These are phyloP conservation scores for Pythium guiyangense DNA, from an alignment of 352 stramenopile genomes.

Conservation along the genomic window DNA sequence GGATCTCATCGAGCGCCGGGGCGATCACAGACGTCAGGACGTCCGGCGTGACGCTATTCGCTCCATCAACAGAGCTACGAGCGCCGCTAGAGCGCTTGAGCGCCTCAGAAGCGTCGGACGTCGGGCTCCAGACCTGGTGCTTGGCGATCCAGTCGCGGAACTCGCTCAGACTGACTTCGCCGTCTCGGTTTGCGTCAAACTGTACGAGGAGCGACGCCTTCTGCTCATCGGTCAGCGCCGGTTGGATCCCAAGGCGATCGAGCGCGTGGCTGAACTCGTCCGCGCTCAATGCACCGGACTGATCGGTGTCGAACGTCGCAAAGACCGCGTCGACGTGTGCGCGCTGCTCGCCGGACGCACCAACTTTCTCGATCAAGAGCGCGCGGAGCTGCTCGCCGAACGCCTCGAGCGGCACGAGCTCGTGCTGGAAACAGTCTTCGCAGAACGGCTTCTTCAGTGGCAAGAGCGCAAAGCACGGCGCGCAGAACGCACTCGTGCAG, in stretches of 20 bases:
- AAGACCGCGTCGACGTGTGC: slow-evolving; percentile 45
- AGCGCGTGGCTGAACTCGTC: slow-evolving; percentile 60
- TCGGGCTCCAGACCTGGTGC: slow-evolving; percentile 51
- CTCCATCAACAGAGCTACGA: not conserved
- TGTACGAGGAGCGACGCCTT: slow-evolving; percentile 43
- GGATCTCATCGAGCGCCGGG: slow-evolving; percentile 33
- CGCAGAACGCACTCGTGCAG: slow-evolving; percentile 61
- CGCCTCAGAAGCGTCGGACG: not conserved
- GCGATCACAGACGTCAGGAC: slow-evolving; percentile 26
- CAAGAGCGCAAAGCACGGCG: slow-evolving; percentile 36
- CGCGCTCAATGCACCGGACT: slow-evolving; percentile 46
- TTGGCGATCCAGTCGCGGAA: slow-evolving; percentile 67
- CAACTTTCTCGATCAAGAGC: slow-evolving; percentile 64
- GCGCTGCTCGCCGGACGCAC: slow-evolving; percentile 26
- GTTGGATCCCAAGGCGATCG: slow-evolving; percentile 43
- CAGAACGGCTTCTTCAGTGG: slow-evolving; percentile 51
- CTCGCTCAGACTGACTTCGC: slow-evolving; percentile 57
- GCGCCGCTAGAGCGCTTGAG: not conserved
- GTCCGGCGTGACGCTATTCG: slow-evolving; percentile 13
- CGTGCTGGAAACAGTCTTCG: slow-evolving; percentile 74
- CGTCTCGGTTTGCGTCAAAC: slow-evolving; percentile 68
- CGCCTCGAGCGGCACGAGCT: slow-evolving; percentile 33
- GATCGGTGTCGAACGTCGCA: slow-evolving; percentile 47
- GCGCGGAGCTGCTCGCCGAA: slow-evolving; percentile 60
- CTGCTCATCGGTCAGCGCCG: slow-evolving; percentile 43